phyloP scores from a whole-genome alignment of 148 eudicot species.

The Silene latifolia region DNA sequence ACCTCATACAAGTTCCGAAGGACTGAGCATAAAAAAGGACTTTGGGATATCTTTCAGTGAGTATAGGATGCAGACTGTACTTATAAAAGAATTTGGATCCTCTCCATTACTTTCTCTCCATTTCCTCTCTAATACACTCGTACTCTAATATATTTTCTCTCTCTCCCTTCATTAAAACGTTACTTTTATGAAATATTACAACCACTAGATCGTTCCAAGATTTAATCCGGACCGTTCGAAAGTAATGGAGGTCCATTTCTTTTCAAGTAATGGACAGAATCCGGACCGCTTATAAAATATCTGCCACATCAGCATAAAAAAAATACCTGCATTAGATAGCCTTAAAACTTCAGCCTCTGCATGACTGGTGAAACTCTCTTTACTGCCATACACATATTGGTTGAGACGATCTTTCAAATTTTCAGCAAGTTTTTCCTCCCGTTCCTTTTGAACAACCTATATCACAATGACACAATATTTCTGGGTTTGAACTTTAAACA shows the following conservation, averaged over 20 bases:
- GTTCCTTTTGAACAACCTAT: conserved; percentile 84
- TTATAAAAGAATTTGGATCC: too few species aligned
- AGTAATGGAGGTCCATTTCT: too few species aligned
- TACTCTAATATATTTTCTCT: too few species aligned
- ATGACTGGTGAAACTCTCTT: conserved; percentile 60
- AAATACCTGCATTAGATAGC: conserved; percentile 85
- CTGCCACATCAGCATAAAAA: neutral
- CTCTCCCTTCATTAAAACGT: too few species aligned
- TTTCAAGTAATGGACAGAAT: too few species aligned
- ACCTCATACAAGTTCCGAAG: neutral
- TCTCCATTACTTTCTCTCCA: too few species aligned
- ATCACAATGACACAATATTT: conserved; percentile 17
- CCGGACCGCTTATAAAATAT: too few species aligned
- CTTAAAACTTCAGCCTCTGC: conserved; percentile 88
- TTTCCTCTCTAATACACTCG: too few species aligned
- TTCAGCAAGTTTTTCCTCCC: conserved; percentile 83
- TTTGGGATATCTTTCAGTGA: neutral
- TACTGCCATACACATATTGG: conserved; percentile 76
- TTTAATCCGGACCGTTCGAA: too few species aligned
- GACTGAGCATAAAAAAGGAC: neutral
- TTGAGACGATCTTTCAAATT: conserved; percentile 72
- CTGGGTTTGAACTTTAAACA: conserved; percentile 2
- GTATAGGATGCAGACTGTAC: neutral
- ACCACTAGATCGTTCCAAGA: too few species aligned
- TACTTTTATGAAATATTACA: too few species aligned